A percentile compares a stretch with the other conserved stretches of the same genome.
phyloP scores from a whole-genome alignment of 768 basidiomycete species.

The Solioccasus polychromus region DNA sequence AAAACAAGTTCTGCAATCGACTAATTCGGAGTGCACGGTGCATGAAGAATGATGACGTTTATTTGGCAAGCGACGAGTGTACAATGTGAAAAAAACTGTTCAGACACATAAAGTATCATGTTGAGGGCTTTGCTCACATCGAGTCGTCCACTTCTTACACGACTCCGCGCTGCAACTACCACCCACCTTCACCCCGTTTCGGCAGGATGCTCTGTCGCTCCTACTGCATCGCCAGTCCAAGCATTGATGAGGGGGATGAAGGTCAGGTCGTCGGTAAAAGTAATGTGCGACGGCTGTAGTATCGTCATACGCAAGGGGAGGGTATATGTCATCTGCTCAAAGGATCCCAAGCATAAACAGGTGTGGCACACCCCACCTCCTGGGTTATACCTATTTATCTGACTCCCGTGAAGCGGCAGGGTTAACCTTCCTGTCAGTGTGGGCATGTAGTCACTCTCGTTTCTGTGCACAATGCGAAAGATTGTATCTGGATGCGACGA shows the following conservation, averaged over 20 bases:
- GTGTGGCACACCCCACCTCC: slow-evolving; percentile 39
- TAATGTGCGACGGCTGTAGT: slow-evolving; percentile 92
- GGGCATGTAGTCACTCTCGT: background rate
- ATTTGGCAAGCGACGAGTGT: slow-evolving; percentile 7
- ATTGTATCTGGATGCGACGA: slow-evolving; percentile 2
- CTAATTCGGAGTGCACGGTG: too few species aligned
- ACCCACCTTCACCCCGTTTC: slow-evolving; percentile 33
- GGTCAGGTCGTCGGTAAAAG: slow-evolving; percentile 90
- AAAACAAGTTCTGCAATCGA: too few species aligned
- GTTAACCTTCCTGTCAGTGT: slow-evolving; percentile 35
- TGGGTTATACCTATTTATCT: slow-evolving; percentile 9
- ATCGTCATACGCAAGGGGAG: slow-evolving; percentile 87
- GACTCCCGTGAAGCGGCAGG: slow-evolving; percentile 54
- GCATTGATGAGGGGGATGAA: slow-evolving; percentile 81
- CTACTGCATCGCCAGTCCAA: slow-evolving; percentile 24
- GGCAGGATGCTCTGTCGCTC: slow-evolving; percentile 19
- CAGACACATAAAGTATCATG: slow-evolving; percentile 19
- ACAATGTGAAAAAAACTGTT: background rate
- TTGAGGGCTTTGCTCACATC: slow-evolving; percentile 63
- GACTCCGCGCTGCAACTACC: slow-evolving; percentile 41
- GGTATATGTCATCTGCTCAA: slow-evolving; percentile 88
- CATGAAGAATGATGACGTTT: too few species aligned
- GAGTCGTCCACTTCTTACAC: slow-evolving; percentile 58
- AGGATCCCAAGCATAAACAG: slow-evolving; percentile 98
- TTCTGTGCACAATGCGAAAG: background rate